Evolutionary conservation across 345 rosid species (phyloP).

Genomic region (Odontarrhena argentea): DNA sequence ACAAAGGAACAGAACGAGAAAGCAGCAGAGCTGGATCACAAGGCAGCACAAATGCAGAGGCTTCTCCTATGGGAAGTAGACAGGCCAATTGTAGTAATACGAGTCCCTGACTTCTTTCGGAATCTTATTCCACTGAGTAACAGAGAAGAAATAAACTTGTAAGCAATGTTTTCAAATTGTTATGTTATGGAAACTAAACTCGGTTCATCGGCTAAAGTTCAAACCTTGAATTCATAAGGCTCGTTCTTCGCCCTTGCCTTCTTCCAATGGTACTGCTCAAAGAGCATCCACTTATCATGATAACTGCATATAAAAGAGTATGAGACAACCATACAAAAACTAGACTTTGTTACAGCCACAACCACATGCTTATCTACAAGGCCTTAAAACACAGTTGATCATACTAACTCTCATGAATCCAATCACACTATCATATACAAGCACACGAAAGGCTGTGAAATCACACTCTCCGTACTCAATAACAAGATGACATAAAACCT

Average conservation of each 20-base stretch:
- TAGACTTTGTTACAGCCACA: not conserved
- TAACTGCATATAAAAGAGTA: conserved; percentile 50
- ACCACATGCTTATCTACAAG: not conserved
- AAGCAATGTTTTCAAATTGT: not conserved
- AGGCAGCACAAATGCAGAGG: not conserved
- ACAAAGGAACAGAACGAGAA: conserved; percentile 15
- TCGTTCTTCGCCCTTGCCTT: conserved; percentile 69
- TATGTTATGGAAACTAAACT: not conserved
- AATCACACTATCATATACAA: not conserved
- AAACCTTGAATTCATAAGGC: conserved; percentile 82
- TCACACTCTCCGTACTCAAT: not conserved
- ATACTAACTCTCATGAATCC: not conserved
- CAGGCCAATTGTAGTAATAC: conserved; percentile 82
- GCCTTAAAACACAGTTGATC: conserved; percentile 7
- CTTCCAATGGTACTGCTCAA: conserved; percentile 88
- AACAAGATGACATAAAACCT: not conserved
- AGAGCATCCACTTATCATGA: conserved; percentile 87
- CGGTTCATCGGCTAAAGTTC: not conserved
- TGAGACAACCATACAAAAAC: not conserved
- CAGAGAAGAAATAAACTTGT: conserved; percentile 28
- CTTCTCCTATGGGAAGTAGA: conserved; percentile 63
- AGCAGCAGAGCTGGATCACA: conserved; percentile 18
- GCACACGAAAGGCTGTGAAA: conserved; percentile 9
- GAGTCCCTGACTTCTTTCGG: conserved; percentile 70
- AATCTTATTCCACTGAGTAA: conserved; percentile 83